These are phyloP conservation scores for Crassisporium funariophilum DNA, from an alignment of 768 basidiomycete genomes.

Conservation along the genomic window DNA sequence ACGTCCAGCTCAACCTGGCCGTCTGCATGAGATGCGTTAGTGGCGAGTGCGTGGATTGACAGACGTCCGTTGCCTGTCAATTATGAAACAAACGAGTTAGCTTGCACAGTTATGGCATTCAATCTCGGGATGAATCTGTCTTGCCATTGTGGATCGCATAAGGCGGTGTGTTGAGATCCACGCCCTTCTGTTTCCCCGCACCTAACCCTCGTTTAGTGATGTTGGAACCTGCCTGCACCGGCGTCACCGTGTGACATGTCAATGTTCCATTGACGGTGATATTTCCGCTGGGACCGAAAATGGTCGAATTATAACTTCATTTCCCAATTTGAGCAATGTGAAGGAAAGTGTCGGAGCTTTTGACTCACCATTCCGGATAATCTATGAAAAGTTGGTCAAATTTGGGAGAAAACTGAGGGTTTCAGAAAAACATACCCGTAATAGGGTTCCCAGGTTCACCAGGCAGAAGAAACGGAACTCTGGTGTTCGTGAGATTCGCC, in stretches of 20 bases:
- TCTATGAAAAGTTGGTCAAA: conserved; percentile 25
- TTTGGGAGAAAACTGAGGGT: conserved; percentile 3
- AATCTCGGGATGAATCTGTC: conserved; percentile 9
- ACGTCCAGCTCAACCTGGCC: conserved; percentile 67
- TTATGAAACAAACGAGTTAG: conserved; percentile 4
- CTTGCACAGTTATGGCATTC: conserved; percentile 1
- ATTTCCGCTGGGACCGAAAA: conserved; percentile 73
- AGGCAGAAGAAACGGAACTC: conserved; percentile 56
- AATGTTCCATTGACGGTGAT: conserved; percentile 68
- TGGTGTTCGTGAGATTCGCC: conserved; percentile 56
- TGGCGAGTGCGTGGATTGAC: conserved; percentile 59
- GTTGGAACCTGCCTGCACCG: conserved; percentile 13
- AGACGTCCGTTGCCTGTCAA: conserved; percentile 50
- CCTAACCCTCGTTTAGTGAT: conserved; percentile 50
- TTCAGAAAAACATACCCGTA: conserved; percentile 28
- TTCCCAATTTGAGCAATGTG: conserved; percentile 1
- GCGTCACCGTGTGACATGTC: conserved; percentile 42
- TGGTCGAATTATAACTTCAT: conserved; percentile 58
- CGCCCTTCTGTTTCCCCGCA: conserved; percentile 46
- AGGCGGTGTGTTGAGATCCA: conserved; percentile 59
- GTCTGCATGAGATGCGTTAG: conserved; percentile 69
- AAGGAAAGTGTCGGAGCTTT: conserved; percentile 3
- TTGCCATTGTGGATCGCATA: conserved; percentile 75
- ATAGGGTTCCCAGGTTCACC: conserved; percentile 55
- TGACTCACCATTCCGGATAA: conserved; percentile 69